phyloP scores from a whole-genome alignment of 306 rosid genomes.

The Cicer pinnatifidum region DNA sequence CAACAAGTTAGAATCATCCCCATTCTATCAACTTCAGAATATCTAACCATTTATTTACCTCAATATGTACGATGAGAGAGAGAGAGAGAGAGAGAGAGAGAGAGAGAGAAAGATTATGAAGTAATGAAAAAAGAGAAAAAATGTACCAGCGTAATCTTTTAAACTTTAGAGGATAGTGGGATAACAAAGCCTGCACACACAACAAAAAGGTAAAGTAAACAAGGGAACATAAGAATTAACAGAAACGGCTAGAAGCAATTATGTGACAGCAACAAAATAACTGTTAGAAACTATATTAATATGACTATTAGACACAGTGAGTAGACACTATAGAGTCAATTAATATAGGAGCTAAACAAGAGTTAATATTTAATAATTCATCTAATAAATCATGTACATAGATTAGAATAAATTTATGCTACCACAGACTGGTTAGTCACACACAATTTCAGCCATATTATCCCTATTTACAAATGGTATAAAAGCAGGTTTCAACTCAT shows the following conservation, averaged over 20 bases:
- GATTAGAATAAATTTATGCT: slow-evolving; percentile 2
- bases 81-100: neutral
- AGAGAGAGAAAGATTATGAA: neutral
- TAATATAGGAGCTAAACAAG: slow-evolving; percentile 21
- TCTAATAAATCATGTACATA: neutral
- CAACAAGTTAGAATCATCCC: slow-evolving; percentile 27
- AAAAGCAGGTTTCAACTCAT: slow-evolving; percentile 29
- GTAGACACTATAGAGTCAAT: slow-evolving; percentile 16
- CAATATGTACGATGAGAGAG: neutral
- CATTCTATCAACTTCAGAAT: slow-evolving; percentile 37
- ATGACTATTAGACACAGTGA: neutral
- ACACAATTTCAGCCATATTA: slow-evolving; percentile 26
- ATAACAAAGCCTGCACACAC: slow-evolving; percentile 73
- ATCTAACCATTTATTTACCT: slow-evolving; percentile 5
- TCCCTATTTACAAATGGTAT: slow-evolving; percentile 10
- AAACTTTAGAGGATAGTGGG: slow-evolving; percentile 71
- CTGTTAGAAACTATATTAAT: slow-evolving; percentile 1
- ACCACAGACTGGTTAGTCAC: neutral
- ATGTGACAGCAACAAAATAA: slow-evolving; percentile 26
- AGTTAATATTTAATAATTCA: slow-evolving; percentile 14
- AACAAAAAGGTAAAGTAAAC: slow-evolving; percentile 14
- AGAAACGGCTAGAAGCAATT: slow-evolving; percentile 11
- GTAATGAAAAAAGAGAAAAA: slow-evolving; percentile 10
- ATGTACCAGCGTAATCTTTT: slow-evolving; percentile 72
- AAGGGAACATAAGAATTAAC: slow-evolving; percentile 18